These are phyloP conservation scores for Pichia paraexigua DNA, from an alignment of 805 yeast species.

Conservation along the genomic window DNA sequence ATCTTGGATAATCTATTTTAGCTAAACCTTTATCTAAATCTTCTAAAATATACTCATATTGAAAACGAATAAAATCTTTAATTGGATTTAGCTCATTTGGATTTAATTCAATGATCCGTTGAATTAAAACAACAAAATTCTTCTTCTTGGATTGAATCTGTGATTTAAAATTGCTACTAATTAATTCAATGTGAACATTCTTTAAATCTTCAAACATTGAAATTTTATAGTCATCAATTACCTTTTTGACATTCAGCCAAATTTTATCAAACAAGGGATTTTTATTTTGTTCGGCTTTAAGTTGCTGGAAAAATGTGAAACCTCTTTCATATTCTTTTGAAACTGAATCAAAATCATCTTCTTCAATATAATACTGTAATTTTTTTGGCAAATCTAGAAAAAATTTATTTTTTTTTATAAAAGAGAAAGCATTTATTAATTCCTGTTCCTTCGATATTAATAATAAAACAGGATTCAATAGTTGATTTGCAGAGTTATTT, in stretches of 20 bases:
- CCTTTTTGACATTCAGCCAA: constrained; percentile 47
- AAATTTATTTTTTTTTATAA: constrained; percentile 44
- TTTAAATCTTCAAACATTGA: constrained; percentile 45
- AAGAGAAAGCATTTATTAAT: constrained; percentile 39
- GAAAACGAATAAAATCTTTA: constrained; percentile 50
- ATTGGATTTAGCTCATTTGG: constrained; percentile 51
- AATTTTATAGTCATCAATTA: constrained; percentile 47
- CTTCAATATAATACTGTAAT: constrained; percentile 34
- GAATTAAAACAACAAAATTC: constrained; percentile 36
- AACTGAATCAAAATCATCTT: constrained; percentile 50
- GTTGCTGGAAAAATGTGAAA: constrained; percentile 14
- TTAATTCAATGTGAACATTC: constrained; percentile 24
- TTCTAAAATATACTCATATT: constrained; percentile 32
- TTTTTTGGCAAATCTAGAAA: constrained; percentile 52
- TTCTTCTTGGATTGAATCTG: constrained; percentile 10
- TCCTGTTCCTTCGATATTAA: constrained; percentile 41
- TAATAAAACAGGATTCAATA: constrained; percentile 53
- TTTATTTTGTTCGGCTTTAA: constrained; percentile 8
- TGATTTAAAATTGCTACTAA: constrained; percentile 15
- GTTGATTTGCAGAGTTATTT: constrained; percentile 39
- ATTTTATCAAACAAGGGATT: constrained; percentile 38
- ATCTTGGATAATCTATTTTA: constrained; percentile 32
- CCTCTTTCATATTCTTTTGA: constrained; percentile 52
- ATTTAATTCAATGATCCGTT: constrained; percentile 56
- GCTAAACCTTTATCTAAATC: constrained; percentile 34